phyloP scores from a whole-genome alignment of 345 rosid genomes.

The Eucalyptus erythrocorys region DNA sequence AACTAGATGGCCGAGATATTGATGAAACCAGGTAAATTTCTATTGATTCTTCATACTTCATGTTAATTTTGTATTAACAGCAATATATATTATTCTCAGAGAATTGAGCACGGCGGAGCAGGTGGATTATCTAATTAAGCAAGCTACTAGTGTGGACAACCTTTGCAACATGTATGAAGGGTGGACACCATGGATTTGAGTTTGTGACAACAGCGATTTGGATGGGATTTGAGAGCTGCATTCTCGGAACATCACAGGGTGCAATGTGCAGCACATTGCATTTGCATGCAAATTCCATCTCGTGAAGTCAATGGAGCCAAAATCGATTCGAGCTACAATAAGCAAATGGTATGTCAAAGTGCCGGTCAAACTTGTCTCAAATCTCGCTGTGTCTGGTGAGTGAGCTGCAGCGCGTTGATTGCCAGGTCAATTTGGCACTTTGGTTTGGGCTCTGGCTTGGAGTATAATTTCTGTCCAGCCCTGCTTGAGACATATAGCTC shows the following conservation, averaged over 20 bases:
- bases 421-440: not conserved
- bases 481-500: not conserved
- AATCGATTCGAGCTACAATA: not conserved
- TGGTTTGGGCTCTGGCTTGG: not conserved
- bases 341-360: not conserved
- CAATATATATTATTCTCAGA: constrained; percentile 18
- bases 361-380: not conserved
- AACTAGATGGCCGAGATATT: constrained; percentile 71
- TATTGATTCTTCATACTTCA: not conserved
- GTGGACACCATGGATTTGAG: constrained; percentile 98
- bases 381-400: not conserved
- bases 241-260: not conserved
- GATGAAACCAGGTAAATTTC: constrained; percentile 41
- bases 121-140: constrained; percentile 80
- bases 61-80: not conserved
- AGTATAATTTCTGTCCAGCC: not conserved
- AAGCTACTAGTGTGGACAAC: constrained; percentile 72
- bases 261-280: not conserved
- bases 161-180: constrained; percentile 99
- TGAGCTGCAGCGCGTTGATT: not conserved
- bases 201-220: not conserved
- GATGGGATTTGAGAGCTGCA: not conserved
- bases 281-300: not conserved
- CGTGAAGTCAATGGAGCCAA: not conserved
- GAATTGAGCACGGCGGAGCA: constrained; percentile 62